These are phyloP conservation scores for Hylodesmum podocarpum DNA, from an alignment of 306 rosid species.

Conservation along the genomic window DNA sequence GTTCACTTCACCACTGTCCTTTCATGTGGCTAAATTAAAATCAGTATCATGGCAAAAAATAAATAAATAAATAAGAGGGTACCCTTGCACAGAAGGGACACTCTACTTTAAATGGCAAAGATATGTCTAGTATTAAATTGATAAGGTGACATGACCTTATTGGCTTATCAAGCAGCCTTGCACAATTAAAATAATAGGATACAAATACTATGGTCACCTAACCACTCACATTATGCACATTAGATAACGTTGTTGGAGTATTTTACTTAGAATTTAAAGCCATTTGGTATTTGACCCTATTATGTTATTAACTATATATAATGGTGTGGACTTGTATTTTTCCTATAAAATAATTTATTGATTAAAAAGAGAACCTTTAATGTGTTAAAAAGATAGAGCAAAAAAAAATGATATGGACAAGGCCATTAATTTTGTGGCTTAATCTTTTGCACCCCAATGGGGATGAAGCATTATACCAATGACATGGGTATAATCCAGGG, in stretches of 20 bases:
- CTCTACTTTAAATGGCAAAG: conserved; percentile 34
- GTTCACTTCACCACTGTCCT: conserved; percentile 37
- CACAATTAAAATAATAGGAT: conserved; percentile 15
- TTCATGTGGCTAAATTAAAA: conserved; percentile 39
- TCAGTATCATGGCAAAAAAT: conserved; percentile 7
- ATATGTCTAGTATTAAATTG: conserved; percentile 12
- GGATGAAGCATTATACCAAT: conserved; percentile 24
- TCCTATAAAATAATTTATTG: neutral
- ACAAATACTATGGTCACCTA: conserved; percentile 14
- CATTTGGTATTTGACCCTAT: neutral
- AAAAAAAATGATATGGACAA: conserved; percentile 24
- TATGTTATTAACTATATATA: neutral
- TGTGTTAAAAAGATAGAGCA: neutral
- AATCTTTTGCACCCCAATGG: conserved; percentile 34
- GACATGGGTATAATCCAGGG: conserved; percentile 20
- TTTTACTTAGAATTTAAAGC: neutral
- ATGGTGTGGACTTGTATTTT: neutral
- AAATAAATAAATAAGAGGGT: neutral
- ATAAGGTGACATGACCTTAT: conserved; percentile 29
- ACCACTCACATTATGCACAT: conserved; percentile 24
- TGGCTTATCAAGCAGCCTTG: conserved; percentile 32
- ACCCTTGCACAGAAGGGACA: conserved; percentile 33
- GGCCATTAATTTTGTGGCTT: conserved; percentile 6
- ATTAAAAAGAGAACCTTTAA: neutral
- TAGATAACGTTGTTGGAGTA: neutral